These are phyloP conservation scores for Penicillium manginii DNA, from an alignment of 495 filamentous ascomycete genomes.

Conservation along the genomic window DNA sequence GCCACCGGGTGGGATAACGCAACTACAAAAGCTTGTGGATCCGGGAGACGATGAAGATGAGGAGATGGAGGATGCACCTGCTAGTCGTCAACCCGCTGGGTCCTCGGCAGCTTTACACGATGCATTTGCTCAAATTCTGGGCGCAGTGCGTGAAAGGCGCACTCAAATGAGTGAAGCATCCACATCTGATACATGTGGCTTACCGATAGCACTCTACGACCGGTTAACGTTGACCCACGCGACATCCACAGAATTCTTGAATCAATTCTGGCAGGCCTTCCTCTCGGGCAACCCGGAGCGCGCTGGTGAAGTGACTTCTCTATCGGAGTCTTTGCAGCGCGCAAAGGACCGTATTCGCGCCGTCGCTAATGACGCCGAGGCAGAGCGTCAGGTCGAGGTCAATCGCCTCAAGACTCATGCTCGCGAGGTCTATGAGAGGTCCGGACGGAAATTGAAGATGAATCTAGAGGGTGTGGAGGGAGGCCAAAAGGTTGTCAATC, in stretches of 20 bases:
- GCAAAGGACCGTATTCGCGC: conserved; percentile 80
- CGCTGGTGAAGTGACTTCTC: conserved; percentile 71
- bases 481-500: conserved; percentile 73
- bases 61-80: conserved; percentile 53
- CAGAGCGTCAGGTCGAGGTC: conserved; percentile 62
- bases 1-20: conserved; percentile 60
- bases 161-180: conserved; percentile 36
- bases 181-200: conserved; percentile 56
- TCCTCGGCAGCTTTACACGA: conserved; percentile 40
- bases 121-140: conserved; percentile 47
- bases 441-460: conserved; percentile 68
- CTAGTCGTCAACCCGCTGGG: conserved; percentile 34
- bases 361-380: conserved; percentile 79
- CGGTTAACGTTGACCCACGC: conserved; percentile 83
- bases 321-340: conserved; percentile 76
- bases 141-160: conserved; percentile 48
- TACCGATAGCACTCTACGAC: conserved; percentile 69
- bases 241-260: conserved; percentile 91
- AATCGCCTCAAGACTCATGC: conserved; percentile 67
- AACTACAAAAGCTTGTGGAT: conserved; percentile 52
- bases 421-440: conserved; percentile 65
- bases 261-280: conserved; percentile 92
- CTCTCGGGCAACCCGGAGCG: conserved; percentile 79
- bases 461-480: conserved; percentile 69
- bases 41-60: conserved; percentile 62